Percentiles rank a stretch among this genome's conserved stretches.
These are phyloP conservation scores for Lathyrus aphaca DNA, from an alignment of 306 rosid genomes.

Conservation along the genomic window DNA sequence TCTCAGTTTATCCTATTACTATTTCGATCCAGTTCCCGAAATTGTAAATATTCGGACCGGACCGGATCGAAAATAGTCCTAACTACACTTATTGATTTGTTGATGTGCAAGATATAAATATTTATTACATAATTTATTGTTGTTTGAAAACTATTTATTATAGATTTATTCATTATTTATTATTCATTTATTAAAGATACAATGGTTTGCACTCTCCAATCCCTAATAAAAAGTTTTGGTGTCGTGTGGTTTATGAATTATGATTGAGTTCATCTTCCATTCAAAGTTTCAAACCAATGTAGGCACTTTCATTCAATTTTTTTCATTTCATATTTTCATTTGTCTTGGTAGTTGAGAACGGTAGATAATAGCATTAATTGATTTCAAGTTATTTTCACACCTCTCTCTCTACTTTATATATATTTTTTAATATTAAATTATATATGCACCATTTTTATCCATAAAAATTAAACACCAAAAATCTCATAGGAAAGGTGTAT, in stretches of 20 bases:
- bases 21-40: too few relatives aligned
- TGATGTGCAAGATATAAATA: not conserved
- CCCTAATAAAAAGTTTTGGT: constrained; percentile 81
- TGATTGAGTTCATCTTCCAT: constrained; percentile 62
- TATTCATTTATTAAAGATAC: constrained; percentile 22
- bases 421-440: constrained; percentile 34
- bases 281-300: constrained; percentile 54
- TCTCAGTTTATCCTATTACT: too few relatives aligned
- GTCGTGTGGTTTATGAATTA: constrained; percentile 81
- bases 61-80: too few relatives aligned
- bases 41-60: too few relatives aligned
- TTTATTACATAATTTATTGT: not conserved
- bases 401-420: constrained; percentile 41
- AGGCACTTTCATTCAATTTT: constrained; percentile 20
- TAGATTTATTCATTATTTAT: not conserved
- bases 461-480: constrained; percentile 41
- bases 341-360: constrained; percentile 90
- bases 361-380: constrained; percentile 63
- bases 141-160: not conserved
- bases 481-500: constrained; percentile 49
- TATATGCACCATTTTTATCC: constrained; percentile 36
- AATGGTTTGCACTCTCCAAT: constrained; percentile 45
- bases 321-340: constrained; percentile 2
- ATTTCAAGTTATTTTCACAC: constrained; percentile 48
- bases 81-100: not conserved